Percentiles rank a stretch among this genome's conserved stretches.
These are phyloP conservation scores for Tagetes patula DNA, from an alignment of 129 eudicot species.

Conservation along the genomic window DNA sequence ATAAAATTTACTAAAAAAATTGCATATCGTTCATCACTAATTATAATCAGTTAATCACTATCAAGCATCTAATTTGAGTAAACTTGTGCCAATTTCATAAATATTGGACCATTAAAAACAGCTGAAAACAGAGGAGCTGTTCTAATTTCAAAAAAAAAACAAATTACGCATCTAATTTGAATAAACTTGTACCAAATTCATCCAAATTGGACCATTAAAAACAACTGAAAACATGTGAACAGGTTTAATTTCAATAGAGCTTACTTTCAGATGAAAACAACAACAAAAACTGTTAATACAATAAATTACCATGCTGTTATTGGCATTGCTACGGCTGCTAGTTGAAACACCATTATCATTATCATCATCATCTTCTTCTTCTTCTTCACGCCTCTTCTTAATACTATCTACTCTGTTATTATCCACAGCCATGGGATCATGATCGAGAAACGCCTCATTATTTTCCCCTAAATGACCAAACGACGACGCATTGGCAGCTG, in stretches of 20 bases:
- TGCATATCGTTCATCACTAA: not conserved
- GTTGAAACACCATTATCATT: constrained; percentile 58
- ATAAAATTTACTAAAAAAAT: not conserved
- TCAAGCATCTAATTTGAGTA: constrained; percentile 4
- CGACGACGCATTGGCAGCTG: constrained; percentile 31
- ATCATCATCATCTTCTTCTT: constrained; percentile 50
- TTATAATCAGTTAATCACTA: not conserved
- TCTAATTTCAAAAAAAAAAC: not conserved
- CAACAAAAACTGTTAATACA: no score
- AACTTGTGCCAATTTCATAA: not conserved
- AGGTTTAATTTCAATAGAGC: not conserved
- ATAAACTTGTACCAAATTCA: not conserved
- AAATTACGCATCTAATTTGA: not conserved
- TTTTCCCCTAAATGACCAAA: constrained; percentile 33
- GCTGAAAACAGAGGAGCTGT: not conserved
- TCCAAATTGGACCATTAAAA: not conserved
- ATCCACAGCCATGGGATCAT: constrained; percentile 63
- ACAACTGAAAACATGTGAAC: constrained; percentile 2
- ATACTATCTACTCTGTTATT: constrained; percentile 15
- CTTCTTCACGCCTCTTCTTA: constrained; percentile 56
- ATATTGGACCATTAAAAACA: not conserved
- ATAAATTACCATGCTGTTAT: constrained; percentile 52
- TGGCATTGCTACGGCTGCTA: constrained; percentile 51
- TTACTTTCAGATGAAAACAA: no score
- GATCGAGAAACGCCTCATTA: constrained; percentile 28